Conservation (phyloP, 169 alveolate genomes). For the Babesia bovis region DNA sequence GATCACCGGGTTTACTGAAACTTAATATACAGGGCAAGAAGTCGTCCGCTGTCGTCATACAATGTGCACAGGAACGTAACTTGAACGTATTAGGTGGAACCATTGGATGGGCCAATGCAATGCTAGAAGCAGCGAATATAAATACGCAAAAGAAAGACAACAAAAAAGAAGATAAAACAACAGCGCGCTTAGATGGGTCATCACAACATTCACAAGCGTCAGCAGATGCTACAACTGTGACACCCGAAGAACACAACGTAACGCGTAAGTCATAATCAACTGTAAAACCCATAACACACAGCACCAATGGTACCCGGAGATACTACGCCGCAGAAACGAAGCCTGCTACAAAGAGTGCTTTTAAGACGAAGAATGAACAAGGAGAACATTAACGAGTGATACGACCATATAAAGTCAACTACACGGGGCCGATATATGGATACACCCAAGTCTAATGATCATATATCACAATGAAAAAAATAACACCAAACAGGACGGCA, state of each 20-base stretch:
- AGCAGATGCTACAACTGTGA: not conserved
- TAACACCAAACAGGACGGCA: too few species aligned
- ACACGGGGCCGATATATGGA: too few species aligned
- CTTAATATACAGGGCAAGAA: constrained; percentile 8
- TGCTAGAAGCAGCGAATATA: not conserved
- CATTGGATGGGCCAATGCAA: constrained; percentile 51
- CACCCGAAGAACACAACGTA: too few species aligned
- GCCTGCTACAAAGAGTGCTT: constrained; percentile 2
- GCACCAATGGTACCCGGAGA: too few species aligned
- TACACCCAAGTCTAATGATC: too few species aligned
- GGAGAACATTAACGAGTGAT: too few species aligned
- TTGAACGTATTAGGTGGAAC: constrained; percentile 60
- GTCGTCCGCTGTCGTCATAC: constrained; percentile 50
- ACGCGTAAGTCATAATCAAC: too few species aligned
- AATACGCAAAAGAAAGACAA: not conserved
- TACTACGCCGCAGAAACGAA: not conserved
- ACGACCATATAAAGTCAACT: too few species aligned
- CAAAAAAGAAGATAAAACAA: not conserved
- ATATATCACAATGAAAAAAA: too few species aligned
- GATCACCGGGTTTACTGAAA: constrained; percentile 49
- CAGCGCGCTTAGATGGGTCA: not conserved
- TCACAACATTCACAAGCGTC: not conserved
- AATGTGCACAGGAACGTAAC: constrained; percentile 28
- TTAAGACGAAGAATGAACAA: not conserved
- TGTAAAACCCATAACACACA: too few species aligned